Conservation (phyloP, 768 basidiomycete species). For the Suillus discolor region DNA sequence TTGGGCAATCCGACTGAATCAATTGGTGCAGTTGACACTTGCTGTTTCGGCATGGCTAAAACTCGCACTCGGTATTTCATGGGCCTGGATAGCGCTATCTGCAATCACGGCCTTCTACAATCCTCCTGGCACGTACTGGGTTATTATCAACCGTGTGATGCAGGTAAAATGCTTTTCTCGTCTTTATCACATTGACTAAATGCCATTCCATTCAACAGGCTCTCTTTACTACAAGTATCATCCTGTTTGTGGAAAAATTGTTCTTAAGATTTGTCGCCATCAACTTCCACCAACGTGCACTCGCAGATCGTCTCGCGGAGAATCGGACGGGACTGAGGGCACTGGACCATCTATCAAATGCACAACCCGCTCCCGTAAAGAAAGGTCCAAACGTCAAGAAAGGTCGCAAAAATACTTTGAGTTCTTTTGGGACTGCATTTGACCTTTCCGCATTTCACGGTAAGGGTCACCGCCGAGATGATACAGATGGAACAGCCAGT, state of each 20-base stretch:
- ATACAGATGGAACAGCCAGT: conserved; percentile 11
- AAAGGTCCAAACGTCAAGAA: conserved; percentile 44
- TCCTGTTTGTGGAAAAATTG: conserved; percentile 56
- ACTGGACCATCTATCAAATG: conserved; percentile 71
- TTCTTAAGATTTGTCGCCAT: conserved; percentile 78
- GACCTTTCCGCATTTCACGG: conserved; percentile 29
- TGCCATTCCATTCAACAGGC: conserved; percentile 32
- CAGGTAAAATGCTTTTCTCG: conserved; percentile 44
- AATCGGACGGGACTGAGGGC: conserved; percentile 71
- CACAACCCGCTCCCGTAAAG: conserved; percentile 46
- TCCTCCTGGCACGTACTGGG: conserved; percentile 70
- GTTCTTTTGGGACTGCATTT: conserved; percentile 40
- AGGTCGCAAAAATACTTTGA: conserved; percentile 45
- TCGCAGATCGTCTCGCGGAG: conserved; percentile 72
- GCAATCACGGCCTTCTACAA: conserved; percentile 57
- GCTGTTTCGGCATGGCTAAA: conserved; percentile 77
- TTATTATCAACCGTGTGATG: conserved; percentile 67
- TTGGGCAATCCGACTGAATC: background rate
- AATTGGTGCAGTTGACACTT: conserved; percentile 51
- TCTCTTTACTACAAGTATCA: conserved; percentile 44
- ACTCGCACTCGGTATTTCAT: conserved; percentile 61
- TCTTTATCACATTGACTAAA: conserved; percentile 13
- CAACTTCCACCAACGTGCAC: conserved; percentile 76
- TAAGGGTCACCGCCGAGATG: conserved; percentile 8
- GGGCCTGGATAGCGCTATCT: conserved; percentile 77